A percentile compares a stretch with the other conserved stretches of the same genome.
phyloP scores from a whole-genome alignment of 2,329 filamentous ascomycete genomes.

The Colletotrichum somersetense region DNA sequence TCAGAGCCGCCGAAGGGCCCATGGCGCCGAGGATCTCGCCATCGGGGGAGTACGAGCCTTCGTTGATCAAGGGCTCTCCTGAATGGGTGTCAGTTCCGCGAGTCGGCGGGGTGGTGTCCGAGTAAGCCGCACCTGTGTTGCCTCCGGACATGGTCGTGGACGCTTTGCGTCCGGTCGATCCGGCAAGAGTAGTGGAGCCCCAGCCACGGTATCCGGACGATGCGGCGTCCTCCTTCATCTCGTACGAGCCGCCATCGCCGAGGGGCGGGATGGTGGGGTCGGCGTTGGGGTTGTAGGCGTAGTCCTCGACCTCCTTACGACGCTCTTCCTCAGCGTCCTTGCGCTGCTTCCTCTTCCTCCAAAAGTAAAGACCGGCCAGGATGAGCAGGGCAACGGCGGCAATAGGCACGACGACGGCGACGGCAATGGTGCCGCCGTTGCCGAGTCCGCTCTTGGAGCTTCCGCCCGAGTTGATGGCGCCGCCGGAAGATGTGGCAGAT shows the following conservation, averaged over 20 bases:
- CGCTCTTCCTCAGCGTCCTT: slow-evolving; percentile 89
- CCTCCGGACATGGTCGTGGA: slow-evolving; percentile 92
- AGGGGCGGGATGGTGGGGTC: slow-evolving; percentile 80
- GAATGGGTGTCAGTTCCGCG: slow-evolving; percentile 78
- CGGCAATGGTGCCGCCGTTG: slow-evolving; percentile 81
- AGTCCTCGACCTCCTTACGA: slow-evolving; percentile 96
- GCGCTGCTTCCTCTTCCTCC: slow-evolving; percentile 88
- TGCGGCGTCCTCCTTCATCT: slow-evolving; percentile 81
- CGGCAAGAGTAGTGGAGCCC: slow-evolving; percentile 80
- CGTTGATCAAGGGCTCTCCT: slow-evolving; percentile 73
- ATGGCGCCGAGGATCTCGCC: slow-evolving; percentile 87
- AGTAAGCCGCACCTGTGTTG: slow-evolving; percentile 73
- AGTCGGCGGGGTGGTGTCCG: slow-evolving; percentile 79
- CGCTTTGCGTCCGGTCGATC: slow-evolving; percentile 81
- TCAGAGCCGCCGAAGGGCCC: slow-evolving; percentile 76
- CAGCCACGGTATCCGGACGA: slow-evolving; percentile 91
- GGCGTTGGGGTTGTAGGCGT: slow-evolving; percentile 97
- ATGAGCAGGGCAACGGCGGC: slow-evolving; percentile 86
- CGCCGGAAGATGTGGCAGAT: slow-evolving; percentile 47
- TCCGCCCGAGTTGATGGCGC: slow-evolving; percentile 47
- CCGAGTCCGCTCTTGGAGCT: slow-evolving; percentile 61
- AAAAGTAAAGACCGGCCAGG: slow-evolving; percentile 82
- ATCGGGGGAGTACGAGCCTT: slow-evolving; percentile 70
- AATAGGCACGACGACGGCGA: slow-evolving; percentile 94
- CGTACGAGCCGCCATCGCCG: slow-evolving; percentile 68